phyloP scores from a whole-genome alignment of 805 yeast species.

The Lachancea cidri region DNA sequence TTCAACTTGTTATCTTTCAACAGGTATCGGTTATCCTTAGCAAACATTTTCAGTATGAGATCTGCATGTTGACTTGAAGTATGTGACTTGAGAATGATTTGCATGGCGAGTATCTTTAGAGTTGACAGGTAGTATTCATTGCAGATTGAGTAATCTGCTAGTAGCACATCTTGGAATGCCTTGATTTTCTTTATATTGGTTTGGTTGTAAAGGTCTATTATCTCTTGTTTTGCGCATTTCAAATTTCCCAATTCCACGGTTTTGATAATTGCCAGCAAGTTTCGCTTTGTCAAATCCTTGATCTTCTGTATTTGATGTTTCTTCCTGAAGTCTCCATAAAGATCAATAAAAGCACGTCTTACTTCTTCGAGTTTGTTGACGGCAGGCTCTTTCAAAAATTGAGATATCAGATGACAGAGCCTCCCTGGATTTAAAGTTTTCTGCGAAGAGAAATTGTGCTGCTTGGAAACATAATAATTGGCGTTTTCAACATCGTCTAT shows the following conservation, averaged over 20 bases:
- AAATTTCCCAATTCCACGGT: constrained; percentile 12
- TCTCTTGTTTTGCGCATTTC: constrained; percentile 14
- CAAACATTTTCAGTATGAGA: constrained; percentile 19
- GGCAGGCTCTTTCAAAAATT: constrained; percentile 1
- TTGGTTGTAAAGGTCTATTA: constrained; percentile 21
- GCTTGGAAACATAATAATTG: not conserved
- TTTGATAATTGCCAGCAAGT: constrained; percentile 23
- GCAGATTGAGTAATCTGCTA: constrained; percentile 20
- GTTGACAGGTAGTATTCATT: constrained; percentile 23
- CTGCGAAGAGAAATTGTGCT: no score
- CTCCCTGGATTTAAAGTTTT: no score
- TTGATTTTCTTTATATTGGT: constrained; percentile 14
- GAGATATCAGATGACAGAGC: not conserved
- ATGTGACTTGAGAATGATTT: constrained; percentile 22
- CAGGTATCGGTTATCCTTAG: constrained; percentile 23
- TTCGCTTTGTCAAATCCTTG: constrained; percentile 17
- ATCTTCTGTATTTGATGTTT: constrained; percentile 11
- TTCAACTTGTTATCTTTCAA: constrained; percentile 17
- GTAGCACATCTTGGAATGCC: constrained; percentile 17
- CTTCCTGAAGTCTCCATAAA: constrained; percentile 8
- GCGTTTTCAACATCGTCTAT: not conserved
- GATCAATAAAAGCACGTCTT: constrained; percentile 1
- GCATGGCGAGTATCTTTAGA: constrained; percentile 27
- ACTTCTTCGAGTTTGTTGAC: constrained; percentile 3
- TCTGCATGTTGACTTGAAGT: constrained; percentile 7